Base-by-base conservation (phyloP, 306 rosid genomes). In the Castanopsis chinensis region DNA sequence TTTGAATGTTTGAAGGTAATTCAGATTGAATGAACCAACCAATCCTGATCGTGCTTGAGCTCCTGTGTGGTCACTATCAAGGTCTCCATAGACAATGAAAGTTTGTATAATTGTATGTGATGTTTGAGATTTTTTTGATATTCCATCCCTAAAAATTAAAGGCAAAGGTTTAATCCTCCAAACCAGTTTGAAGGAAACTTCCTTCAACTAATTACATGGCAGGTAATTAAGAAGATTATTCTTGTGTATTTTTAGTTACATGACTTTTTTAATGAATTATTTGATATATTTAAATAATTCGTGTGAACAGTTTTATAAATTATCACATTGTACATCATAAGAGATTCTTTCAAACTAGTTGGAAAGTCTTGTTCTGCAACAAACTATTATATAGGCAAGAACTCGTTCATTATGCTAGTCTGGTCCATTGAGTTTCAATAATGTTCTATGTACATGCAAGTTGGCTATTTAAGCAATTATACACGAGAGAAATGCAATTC, bases 261-360 rank as follows among this genome's bases (percentile, higher is more conserved):
- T 33, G 11, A 41, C 45, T 2, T 41, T 41, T 41, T 41, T 41
- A 41, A 8, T 41, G 11, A 41, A 3, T 41, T 41, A 2, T 41
- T 7, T 41, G 8, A 37, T 0, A 0, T 37, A 37, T 37, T 37
- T 37, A 37, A 37, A 37, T 37, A 37, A 37, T 37, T 7, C 11
- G 2, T 7, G 0, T 8, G 3, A 41, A 41, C 8, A 8, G 1
- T 41, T 0, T 41, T 41, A 8, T 41, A 41, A 8, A 41, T 41
- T 41, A 1, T 2, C 3, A 8, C 2, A 41, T 8, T 8, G 11
- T 41, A 2, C 0, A 1, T 41, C 2, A 41, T 3, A 41, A 3
- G 3, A 41, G 2, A 41, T 41, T 41, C 45, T 2, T 41, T 41
- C 45, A 41, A 41, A 41, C 12, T 8, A 41, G 12, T 41, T 41